Base-by-base conservation (phyloP, 2,329 filamentous ascomycete genomes). In the Diaporthe destruens region DNA sequence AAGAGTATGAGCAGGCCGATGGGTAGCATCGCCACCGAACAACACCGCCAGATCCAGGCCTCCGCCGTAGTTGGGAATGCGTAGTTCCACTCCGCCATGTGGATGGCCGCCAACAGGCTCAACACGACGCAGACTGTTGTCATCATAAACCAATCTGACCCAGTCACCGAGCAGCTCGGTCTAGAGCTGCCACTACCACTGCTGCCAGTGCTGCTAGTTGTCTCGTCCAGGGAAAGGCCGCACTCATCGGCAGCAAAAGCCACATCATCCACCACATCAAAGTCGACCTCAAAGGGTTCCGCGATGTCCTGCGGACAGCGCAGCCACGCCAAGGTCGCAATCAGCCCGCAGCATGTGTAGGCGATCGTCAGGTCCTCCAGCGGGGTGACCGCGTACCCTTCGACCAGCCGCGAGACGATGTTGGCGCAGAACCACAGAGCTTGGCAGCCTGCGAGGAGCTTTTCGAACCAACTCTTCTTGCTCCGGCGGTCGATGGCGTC, bases 361-460 rank as follows among this genome's bases (percentile, higher is more conserved):
- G 57, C 57, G 3, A 47, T 32, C 25, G 57, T 63, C 39, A 47
- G 32, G 57, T 47, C 57, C 39, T 63, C 57, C 16, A 63, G 39
- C 14, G 18, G 57, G 5, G 57, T 63, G 39, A 63, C 39, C 16
- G 2, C 0, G 3, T 63, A 63, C 25, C 25, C 57, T 2, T 20
- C 25, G 9, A 18, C 57, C 4, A 63, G 25, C 18, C 57, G 36
- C 16, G 57, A 47, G 25, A 63, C 6, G 25, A 63, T 14, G 39
- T 63, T 63, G 57, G 57, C 57, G 39, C 57, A 63, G 57, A 63
- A 63, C 57, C 57, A 63, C 25, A 63, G 25, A 18, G 57, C 57
- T 39, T 63, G 57, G 16, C 25, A 9, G 9, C 39, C 57, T 8
- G 57, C 57, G 23, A 63, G 39, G 0, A 63, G 1, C 25, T 63